Evolutionary conservation across 306 rosid genomes (phyloP), one percentile per base, ranked within the genome.

Genomic region (Trifolium subterraneum): DNA sequence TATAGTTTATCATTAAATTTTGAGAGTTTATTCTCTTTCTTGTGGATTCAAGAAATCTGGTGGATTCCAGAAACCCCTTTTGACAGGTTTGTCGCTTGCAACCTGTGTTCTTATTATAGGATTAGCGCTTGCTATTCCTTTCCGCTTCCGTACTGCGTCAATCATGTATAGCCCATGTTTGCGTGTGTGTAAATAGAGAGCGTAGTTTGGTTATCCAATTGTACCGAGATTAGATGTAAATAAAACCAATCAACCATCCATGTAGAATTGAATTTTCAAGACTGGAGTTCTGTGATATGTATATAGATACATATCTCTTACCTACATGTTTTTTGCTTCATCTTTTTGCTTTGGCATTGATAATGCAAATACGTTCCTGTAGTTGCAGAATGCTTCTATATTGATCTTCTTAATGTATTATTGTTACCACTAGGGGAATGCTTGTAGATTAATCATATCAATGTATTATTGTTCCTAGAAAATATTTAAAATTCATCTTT

Each of bases 301-400:
- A 64, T 38, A 7, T 58, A 22, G 78, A 79, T 56, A 7, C 12
- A 41, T 68, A 62, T 79, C 74, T 64, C 73, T 72, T 55, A 56
- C 12, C 55, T 35, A 13, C 64, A 14, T 36, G 48, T 16, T 59
- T 1, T 73, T 67, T 73, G 39, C 42, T 72, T 44, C 59, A 31
- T 65, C 50, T 64, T 41, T 64, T 48, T 71, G n/a, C 67, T 64
- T 64, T 71, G 35, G 70, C 52, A 18, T n/a, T 7, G 25, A 41
- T 71, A 36, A 15, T 25, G 20, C 25, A 33, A 67, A 66, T 73
- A 61, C 25, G 42, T 69, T 31, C 64, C 20, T 39, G 65, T 14
- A 10, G 66, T n/a, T 55, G 19, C 19, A 25, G 62, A 58, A 54
- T 52, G 68, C 56, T 61, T 70, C 29, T 25, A 5, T 16, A 41